Base-by-base conservation (phyloP, 441 rosid genomes). In the Theobroma grandiflorum region DNA sequence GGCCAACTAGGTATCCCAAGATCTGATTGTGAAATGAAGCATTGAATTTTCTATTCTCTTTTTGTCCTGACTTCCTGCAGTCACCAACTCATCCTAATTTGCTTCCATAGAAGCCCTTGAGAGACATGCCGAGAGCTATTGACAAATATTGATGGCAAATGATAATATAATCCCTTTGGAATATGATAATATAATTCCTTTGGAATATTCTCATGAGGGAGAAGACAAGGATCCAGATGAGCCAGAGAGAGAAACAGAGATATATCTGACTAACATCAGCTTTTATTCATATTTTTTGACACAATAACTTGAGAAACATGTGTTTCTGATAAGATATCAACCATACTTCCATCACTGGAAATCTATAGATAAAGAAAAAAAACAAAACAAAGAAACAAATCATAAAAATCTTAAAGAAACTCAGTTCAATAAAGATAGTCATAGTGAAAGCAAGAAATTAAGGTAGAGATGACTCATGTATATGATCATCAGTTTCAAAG, bases 401-500 rank as follows among this genome's bases (percentile, higher is more conserved):
- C 33, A 42, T n/a, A 11, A 66, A 65, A 66, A 40, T 40, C 47
- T 40, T n/a, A 66, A n/a, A 66, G 49, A 62, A 62, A 62, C 16
- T 31, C 6, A 62, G 66, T 62, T 62, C 31, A 31, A 35, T 11
- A 18, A 63, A 63, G 68, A 35, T 35, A 35, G 10, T 31, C 10
- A 59, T 22, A 63, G 42, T 33, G 40, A 35, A 63, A 63, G 43
- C 43, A 63, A 63, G 68, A 63, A 63, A 26, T 61, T 26, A 63
- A 6, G 1, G 2, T 26, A 26, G 16, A 59, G 38, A 31, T 26
- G 49, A 31, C 18, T 31, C 38, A 12, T 33, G 11, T 11, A 26
- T 26, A 61, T 61, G 47, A 43, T 43, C 66, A 62, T 33, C 66
- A 62, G 40, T 33, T 63, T 63, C 68, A 35, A 35, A 37, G 68